phyloP scores from a whole-genome alignment of 208 protist species.

The Polymyxa betae region DNA sequence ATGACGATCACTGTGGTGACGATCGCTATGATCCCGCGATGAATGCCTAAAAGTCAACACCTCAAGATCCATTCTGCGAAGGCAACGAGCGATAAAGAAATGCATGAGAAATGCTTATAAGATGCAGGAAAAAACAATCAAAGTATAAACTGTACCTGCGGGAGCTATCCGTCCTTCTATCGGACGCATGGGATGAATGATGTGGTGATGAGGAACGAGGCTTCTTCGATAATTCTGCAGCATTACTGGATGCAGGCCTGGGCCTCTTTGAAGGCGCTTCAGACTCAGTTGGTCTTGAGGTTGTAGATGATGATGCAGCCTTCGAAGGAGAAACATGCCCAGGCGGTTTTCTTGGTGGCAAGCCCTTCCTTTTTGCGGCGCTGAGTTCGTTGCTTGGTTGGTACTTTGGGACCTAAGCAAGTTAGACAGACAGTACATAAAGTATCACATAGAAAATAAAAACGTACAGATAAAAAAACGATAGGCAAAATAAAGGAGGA shows the following conservation, averaged over 20 bases:
- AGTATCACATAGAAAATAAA: too few relatives aligned
- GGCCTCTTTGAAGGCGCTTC: neutral
- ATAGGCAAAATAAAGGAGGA: too few relatives aligned
- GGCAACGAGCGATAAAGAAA: too few relatives aligned
- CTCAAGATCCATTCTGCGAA: too few relatives aligned
- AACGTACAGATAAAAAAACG: too few relatives aligned
- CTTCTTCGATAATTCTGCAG: neutral
- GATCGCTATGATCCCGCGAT: neutral
- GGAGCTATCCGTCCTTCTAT: neutral
- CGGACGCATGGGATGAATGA: neutral
- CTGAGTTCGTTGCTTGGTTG: conserved; percentile 23
- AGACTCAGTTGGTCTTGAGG: neutral
- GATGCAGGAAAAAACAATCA: too few relatives aligned
- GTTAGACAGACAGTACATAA: neutral
- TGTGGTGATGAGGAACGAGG: neutral
- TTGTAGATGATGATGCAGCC: too few relatives aligned
- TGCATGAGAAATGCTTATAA: too few relatives aligned
- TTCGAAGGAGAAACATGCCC: neutral
- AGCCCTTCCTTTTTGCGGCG: conserved; percentile 32
- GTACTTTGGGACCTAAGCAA: neutral
- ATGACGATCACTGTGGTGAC: neutral
- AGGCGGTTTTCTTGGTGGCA: neutral
- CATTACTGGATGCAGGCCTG: neutral
- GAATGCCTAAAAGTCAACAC: too few relatives aligned
- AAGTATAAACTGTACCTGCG: neutral